These are phyloP conservation scores for Emmonsia crescens DNA, from an alignment of 2,329 filamentous ascomycete species.

Conservation along the genomic window DNA sequence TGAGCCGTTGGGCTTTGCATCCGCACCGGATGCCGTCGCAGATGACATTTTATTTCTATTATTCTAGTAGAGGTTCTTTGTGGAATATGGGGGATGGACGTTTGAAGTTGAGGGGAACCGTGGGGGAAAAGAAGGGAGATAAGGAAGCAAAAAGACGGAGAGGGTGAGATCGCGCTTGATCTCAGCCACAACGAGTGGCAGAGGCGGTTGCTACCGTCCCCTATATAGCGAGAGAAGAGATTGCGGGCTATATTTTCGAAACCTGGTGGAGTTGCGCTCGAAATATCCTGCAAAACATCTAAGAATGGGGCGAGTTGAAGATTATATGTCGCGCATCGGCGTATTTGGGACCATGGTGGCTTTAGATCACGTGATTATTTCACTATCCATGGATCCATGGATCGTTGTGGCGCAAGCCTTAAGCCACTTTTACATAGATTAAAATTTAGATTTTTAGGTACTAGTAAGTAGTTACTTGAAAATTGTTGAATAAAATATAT, in stretches of 20 bases:
- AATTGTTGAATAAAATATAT: too few relatives aligned
- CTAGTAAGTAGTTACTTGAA: too few relatives aligned
- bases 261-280: not conserved
- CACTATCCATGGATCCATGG: not conserved
- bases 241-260: not conserved
- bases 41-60: constrained; percentile 25
- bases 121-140: not conserved
- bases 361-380: not conserved
- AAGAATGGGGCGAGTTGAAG: not conserved
- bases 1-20: constrained; percentile 30
- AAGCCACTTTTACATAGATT: not conserved
- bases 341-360: not conserved
- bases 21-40: constrained; percentile 37
- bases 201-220: not conserved
- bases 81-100: not conserved
- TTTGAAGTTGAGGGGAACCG: not conserved
- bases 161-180: not conserved
- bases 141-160: not conserved
- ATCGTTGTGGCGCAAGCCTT: not conserved
- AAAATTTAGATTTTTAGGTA: too few relatives aligned
- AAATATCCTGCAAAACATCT: not conserved
- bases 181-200: not conserved
- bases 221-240: not conserved
- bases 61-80: not conserved
- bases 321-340: not conserved